Base-by-base conservation (phyloP, 225 moss, liverwort and hornwort genomes). In the Pseudoscleropodium purum region DNA sequence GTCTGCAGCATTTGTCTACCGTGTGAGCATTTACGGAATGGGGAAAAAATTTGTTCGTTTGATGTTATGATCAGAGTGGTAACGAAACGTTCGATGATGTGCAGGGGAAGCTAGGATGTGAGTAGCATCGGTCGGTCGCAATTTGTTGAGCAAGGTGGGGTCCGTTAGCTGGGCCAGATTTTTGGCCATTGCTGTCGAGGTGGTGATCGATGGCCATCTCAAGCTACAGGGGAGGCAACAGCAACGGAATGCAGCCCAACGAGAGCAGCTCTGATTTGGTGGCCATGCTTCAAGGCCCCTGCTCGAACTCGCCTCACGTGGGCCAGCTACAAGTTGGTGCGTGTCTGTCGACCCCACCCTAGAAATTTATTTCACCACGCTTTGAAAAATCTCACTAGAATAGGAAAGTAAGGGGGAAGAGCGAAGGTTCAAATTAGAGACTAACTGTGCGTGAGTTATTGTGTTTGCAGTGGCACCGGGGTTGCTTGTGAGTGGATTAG, bases 211-310 rank as follows among this genome's bases (percentile, higher is more conserved):
- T 91, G 92, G 86, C 80, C 39, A 89, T 81, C 45, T 49, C 82
- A 67, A 89, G 84, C 13, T 92, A 90, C 81, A 88, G 79, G 85
- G 77, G 81, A 26, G 72, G 74, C 27, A 83, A 85, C 74, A 31
- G 33, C 43, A 95, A 91, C 94, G 93, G 94, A 89, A 96, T 98
- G 95, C 95, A 84, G 89, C 78, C 94, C 49, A 95, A 91, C 91
- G 94, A 96, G 81, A 96, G 96, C 90, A 92, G 90, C 60, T 92
- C 95, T 17, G 97, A 97, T 82, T 94, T 98, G 84, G 97, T 93
- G 45, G 95, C 97, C 79, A 95, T 98, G 94, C 92, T 97, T 36
- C 82, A 73, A 37, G 96, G 93, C 9, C 93, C 96, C 25, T 86
- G 90, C 86, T 87, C 94, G 45, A 89, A 52, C 43, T 54, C 89